Evolutionary conservation across 1,284 basidiomycete genomes (phyloP).

Genomic region (Microbotryum scabiosae): DNA sequence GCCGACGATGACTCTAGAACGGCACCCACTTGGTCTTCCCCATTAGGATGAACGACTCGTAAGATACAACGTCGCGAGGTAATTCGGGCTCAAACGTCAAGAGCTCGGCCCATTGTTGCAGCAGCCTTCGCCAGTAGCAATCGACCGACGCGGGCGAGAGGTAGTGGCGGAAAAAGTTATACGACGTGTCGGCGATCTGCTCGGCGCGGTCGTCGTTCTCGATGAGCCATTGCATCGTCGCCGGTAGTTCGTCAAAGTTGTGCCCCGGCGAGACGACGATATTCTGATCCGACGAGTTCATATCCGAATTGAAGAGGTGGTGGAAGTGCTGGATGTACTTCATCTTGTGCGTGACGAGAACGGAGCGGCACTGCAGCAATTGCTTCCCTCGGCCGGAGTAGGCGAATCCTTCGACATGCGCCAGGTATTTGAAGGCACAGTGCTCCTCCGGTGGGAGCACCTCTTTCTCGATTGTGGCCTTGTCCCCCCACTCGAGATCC

Average conservation of each 20-base stretch:
- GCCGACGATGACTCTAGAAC: constrained; percentile 10
- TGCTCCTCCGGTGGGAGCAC: constrained; percentile 33
- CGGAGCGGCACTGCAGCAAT: constrained; percentile 40
- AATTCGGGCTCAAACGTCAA: constrained; percentile 36
- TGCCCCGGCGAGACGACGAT: constrained; percentile 36
- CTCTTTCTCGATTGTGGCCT: not conserved
- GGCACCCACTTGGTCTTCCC: constrained; percentile 38
- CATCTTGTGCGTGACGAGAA: constrained; percentile 35
- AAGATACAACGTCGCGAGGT: constrained; percentile 33
- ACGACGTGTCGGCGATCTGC: constrained; percentile 37
- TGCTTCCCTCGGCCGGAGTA: constrained; percentile 41
- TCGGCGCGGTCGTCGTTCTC: constrained; percentile 32
- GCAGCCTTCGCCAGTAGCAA: constrained; percentile 34
- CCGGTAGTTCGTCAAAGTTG: constrained; percentile 34
- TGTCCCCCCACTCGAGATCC: not conserved
- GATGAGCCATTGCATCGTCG: constrained; percentile 37
- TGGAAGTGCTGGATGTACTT: constrained; percentile 40
- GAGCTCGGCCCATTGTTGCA: constrained; percentile 31
- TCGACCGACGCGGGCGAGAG: constrained; percentile 37
- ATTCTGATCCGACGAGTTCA: constrained; percentile 38
- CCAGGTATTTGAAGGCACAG: constrained; percentile 40
- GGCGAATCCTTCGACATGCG: constrained; percentile 40
- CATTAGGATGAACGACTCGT: constrained; percentile 35
- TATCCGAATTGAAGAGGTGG: constrained; percentile 37
- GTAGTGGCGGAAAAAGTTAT: constrained; percentile 36